Base-by-base conservation (phyloP, 108 stramenopile genomes). In the Discostella pseudostelligera region DNA sequence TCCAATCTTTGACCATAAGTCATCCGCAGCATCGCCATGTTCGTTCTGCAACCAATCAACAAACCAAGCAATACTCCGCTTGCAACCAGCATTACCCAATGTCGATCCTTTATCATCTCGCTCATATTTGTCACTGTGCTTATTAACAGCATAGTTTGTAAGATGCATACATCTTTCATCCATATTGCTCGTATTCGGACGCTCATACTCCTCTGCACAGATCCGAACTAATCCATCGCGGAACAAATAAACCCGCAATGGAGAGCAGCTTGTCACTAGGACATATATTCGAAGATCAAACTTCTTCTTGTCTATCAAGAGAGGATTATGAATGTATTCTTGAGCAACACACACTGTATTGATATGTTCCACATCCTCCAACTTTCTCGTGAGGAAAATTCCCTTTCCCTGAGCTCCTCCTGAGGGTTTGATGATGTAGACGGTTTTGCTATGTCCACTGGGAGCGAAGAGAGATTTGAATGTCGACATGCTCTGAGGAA, bases 201-300 rank as follows among this genome's bases (percentile, higher is more conserved):
- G 51, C n/a, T 47, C 65, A 46, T 92, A 95, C 50, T 90, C 87
- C 49, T 84, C 80, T 21, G 89, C 83, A 63, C 87, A 90, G 17
- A 88, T 63, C 0, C 86, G 83, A 0, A 84, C 81, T 37, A 89
- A 79, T 0, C 87, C 85, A 55, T 86, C 88, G 14, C 80, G 70
- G 49, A 89, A 92, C 5, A 85, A 69, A 65, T 87, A 89, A 40
- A 87, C 62, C 28, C 88, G 85, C 48, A 95, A 54, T 14, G 94
- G 92, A 25, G 64, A 47, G 53, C 82, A 85, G 12, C 78, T 83
- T 9, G 88, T 93, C 43, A 92, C 77, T 4, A 93, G 70, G 8
- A 90, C 85, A 54, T 96, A 94, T 16, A 96, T 79, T 19, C 92
- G 67, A 16, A 96, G 67, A 54, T 94, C 94, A 46, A 96, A 96